A percentile compares a stretch with the other conserved stretches of the same genome.
phyloP scores from a whole-genome alignment of 495 filamentous ascomycete genomes.

The Lepraria neglecta region DNA sequence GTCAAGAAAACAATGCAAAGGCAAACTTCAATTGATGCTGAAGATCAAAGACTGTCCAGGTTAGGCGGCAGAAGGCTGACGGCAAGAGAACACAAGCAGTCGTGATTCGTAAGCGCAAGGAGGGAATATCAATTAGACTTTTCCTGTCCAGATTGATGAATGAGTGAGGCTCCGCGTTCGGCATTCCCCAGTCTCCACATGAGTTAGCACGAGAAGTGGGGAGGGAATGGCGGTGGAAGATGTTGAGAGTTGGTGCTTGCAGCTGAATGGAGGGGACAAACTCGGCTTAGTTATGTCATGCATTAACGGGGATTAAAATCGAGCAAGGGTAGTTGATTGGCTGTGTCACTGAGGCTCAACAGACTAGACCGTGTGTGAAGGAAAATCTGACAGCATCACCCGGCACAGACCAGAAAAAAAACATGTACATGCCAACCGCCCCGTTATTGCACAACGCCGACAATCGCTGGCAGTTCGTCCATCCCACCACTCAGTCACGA shows the following conservation, averaged over 20 bases:
- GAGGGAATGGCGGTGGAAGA: not conserved
- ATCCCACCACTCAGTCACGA: not conserved
- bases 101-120: conserved; percentile 4
- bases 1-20: not conserved
- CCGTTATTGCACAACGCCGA: not conserved
- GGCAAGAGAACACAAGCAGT: not conserved
- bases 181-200: conserved; percentile 3
- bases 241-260: conserved; percentile 9
- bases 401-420: not conserved
- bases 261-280: conserved; percentile 3
- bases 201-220: not conserved
- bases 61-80: not conserved
- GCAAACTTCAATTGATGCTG: not conserved
- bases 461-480: not conserved
- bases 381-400: not conserved
- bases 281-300: not conserved
- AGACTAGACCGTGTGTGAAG: not conserved
- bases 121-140: not conserved
- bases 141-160: not conserved
- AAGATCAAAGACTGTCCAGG: not conserved
- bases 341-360: conserved; percentile 8
- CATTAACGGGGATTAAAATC: conserved; percentile 2
- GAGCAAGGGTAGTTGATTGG: not conserved
- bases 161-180: not conserved
- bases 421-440: not conserved